Conservation (phyloP, 345 rosid genomes). For the Syzygium aromaticum region DNA sequence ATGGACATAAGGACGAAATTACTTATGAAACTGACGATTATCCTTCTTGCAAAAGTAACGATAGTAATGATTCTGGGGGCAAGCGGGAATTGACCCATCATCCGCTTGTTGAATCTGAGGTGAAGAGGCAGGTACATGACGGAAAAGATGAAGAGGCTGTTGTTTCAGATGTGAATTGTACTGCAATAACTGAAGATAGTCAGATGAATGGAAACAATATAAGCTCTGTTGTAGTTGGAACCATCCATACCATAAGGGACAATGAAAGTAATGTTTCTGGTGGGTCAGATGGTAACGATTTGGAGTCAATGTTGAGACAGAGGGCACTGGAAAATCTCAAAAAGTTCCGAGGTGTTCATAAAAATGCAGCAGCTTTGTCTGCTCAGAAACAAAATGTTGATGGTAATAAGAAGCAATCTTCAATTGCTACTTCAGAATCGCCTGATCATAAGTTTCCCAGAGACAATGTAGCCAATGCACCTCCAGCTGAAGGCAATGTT, state of each 20-base stretch:
- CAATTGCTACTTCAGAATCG: slow-evolving; percentile 8
- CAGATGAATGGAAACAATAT: slow-evolving; percentile 7
- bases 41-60: slow-evolving; percentile 45
- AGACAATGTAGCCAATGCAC: slow-evolving; percentile 7
- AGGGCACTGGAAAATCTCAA: slow-evolving; percentile 74
- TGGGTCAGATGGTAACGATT: slow-evolving; percentile 24
- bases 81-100: slow-evolving; percentile 17
- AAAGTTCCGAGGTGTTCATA: slow-evolving; percentile 40
- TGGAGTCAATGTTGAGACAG: slow-evolving; percentile 58
- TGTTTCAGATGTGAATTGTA: slow-evolving; percentile 7
- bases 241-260: slow-evolving; percentile 6
- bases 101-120: slow-evolving; percentile 10
- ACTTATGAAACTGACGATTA: slow-evolving; percentile 41
- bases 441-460: slow-evolving; percentile 7
- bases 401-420: slow-evolving; percentile 6
- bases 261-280: slow-evolving; percentile 14
- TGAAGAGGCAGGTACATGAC: slow-evolving; percentile 9
- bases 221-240: slow-evolving; percentile 11
- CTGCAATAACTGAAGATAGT: slow-evolving; percentile 2
- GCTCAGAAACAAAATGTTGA: slow-evolving; percentile 8
- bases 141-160: slow-evolving; percentile 22
- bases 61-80: slow-evolving; percentile 28
- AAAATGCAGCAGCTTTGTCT: slow-evolving; percentile 4
- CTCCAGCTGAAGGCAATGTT: background rate
- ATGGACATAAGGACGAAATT: slow-evolving; percentile 40